These are phyloP conservation scores for Cryptococcus sp. DNA, from an alignment of 1,284 basidiomycete genomes.

Conservation along the genomic window DNA sequence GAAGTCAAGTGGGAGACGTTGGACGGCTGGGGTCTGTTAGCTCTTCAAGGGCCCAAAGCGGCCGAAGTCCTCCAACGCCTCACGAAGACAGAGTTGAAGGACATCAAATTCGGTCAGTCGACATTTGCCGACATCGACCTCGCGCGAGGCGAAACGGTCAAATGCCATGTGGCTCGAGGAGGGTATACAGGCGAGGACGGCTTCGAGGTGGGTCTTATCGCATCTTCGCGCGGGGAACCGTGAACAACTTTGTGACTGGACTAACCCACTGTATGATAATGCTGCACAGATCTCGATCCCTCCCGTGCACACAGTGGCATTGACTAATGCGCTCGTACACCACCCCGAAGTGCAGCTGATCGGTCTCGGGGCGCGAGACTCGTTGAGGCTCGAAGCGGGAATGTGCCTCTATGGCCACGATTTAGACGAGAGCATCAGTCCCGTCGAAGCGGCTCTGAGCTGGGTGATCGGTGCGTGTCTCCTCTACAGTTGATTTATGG, in stretches of 20 bases:
- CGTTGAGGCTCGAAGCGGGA: slow-evolving; percentile 91
- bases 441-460: slow-evolving; percentile 84
- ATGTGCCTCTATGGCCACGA: slow-evolving; percentile 98
- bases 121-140: slow-evolving; percentile 67
- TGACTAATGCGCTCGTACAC: slow-evolving; percentile 67
- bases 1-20: slow-evolving; percentile 80
- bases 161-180: slow-evolving; percentile 88
- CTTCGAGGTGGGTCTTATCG: slow-evolving; percentile 69
- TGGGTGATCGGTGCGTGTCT: slow-evolving; percentile 81
- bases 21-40: slow-evolving; percentile 84
- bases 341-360: slow-evolving; percentile 76
- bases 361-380: slow-evolving; percentile 91
- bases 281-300: slow-evolving; percentile 79
- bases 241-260: neutral
- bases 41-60: slow-evolving; percentile 87
- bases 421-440: slow-evolving; percentile 79
- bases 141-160: slow-evolving; percentile 60
- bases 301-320: slow-evolving; percentile 68
- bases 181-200: slow-evolving; percentile 99
- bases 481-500: neutral
- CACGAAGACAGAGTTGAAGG: slow-evolving; percentile 67
- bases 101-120: slow-evolving; percentile 76
- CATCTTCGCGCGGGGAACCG: neutral
- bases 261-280: too few relatives aligned
- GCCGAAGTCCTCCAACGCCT: slow-evolving; percentile 73